Evolutionary conservation across 2,329 filamentous ascomycete genomes (phyloP).

Genomic region (Biscogniauxia sp.): DNA sequence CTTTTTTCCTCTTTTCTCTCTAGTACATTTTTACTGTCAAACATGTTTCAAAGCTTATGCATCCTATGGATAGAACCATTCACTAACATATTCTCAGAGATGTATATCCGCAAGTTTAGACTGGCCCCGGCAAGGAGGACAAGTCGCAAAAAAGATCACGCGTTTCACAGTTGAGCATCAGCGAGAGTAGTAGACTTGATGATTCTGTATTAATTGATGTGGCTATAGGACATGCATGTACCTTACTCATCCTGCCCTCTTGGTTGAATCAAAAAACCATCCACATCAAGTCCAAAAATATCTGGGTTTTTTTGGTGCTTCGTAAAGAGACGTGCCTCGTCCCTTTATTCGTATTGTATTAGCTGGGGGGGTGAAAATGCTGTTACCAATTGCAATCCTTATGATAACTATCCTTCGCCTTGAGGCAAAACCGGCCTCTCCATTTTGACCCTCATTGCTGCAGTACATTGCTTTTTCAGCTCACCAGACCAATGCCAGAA

Average conservation of each 20-base stretch:
- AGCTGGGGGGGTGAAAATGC: not conserved
- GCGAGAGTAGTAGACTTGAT: constrained; percentile 16
- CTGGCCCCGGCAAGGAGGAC: not conserved
- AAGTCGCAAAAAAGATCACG: not conserved
- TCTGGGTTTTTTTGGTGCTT: not conserved
- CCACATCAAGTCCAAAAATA: constrained; percentile 6
- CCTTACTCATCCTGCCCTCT: not conserved
- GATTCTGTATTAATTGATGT: constrained; percentile 13
- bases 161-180: constrained; percentile 1
- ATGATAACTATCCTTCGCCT: constrained; percentile 7
- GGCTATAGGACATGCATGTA: constrained; percentile 10
- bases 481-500: constrained; percentile 26
- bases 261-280: constrained; percentile 6
- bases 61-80: not conserved
- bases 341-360: constrained; percentile 1
- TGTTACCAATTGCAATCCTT: not conserved
- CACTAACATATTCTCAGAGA: constrained; percentile 21
- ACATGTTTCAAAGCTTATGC: not conserved
- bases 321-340: constrained; percentile 1
- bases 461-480: constrained; percentile 15
- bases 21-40: not conserved
- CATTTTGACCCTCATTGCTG: constrained; percentile 10
- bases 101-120: constrained; percentile 23
- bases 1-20: not conserved
- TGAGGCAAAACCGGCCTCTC: constrained; percentile 9